Evolutionary conservation across 345 rosid species (phyloP), one percentile per base, ranked within the genome.

Genomic region (Eucalyptus cloeziana): DNA sequence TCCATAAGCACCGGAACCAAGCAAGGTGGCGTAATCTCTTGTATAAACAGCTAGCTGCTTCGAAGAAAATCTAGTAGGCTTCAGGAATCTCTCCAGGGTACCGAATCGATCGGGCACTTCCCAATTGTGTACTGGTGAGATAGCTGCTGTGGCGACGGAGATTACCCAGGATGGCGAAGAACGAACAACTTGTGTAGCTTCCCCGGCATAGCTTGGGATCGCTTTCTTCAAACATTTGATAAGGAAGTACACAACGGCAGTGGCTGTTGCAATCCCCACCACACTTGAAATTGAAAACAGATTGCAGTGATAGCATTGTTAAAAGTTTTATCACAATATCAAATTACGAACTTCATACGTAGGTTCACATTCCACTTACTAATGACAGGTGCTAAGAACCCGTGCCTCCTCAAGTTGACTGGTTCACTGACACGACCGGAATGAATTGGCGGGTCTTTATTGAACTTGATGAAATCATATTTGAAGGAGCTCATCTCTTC

Each of bases 141-240:
- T 22, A 1, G 30, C 62, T 56, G 0, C 0, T 56, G 30, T 30
- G 30, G 1, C 30, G 13, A 24, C 30, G 0, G 30, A 56, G 62
- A 56, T 56, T 56, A 56, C 62, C 0, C 30, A 0, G 6, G 30
- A 56, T 0, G 30, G 62, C 13, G 13, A 56, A 24, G 30, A 56
- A 56, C 0, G 62, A 56, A 56, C 27, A 10, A 2, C 30, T 9
- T 22, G 3, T 56, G 62, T 56, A 56, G 62, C 62, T 56, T 22
- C 30, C 30, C 30, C 10, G 13, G 62, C 62, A 56, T 24, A 52
- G 5, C 62, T 24, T 56, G 62, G 30, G 62, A 56, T 56, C 13
- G 1, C 1, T 56, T 1, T 56, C 62, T 56, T 56, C 62, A 56
- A 24, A 1, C 30, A 56, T 9, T 9, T 56, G 30, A 56, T 24